Base-by-base conservation (phyloP, 306 rosid species). In the Vigna reflexopilosa region DNA sequence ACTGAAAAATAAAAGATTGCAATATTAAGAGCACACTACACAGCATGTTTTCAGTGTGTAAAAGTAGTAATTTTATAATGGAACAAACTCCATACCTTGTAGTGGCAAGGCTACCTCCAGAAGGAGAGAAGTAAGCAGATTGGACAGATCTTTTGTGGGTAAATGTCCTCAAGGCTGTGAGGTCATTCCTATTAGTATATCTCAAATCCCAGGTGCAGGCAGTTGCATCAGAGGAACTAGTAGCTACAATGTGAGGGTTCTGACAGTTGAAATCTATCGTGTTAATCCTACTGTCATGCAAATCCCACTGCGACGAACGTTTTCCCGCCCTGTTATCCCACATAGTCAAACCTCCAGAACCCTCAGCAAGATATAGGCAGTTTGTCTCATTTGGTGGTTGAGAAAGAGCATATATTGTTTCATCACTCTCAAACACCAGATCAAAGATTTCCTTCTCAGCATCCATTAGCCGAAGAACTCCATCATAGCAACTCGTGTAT, bases 121-220 rank as follows among this genome's bases (percentile, higher is more conserved):
- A 91, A 68, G 97, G 98, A n/a, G 98, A 93, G 81, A 95, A 95
- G 75, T 83, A 91, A 9, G 98, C 99, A 45, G 99, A 93, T 22
- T 95, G 93, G 71, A 91, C 88, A 67, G 96, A 84, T 71, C 83
- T 87, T 79, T 80, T 45, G 84, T 88, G 98, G 36, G 79, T 67
- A 69, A 91, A 75, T 30, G 85, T 90, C 82, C 52, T 80, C 78
- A 95, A 83, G 40, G 84, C 81, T 42, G 79, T 71, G 58, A 79
- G 89, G 71, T 89, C 87, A 50, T 73, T 67, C 2, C 57, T 83
- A 63, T 65, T 44, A 32, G 67, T 70, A 65, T 68, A 82, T 87
- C 97, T 91, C 87, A 95, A 87, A 83, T 95, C 99, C 99, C 99
- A 95, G 56, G 88, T 87, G 86, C 99, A 86, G 73, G 90, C 94